Base-by-base conservation (phyloP, 306 rosid species). In the Myrica gale region DNA sequence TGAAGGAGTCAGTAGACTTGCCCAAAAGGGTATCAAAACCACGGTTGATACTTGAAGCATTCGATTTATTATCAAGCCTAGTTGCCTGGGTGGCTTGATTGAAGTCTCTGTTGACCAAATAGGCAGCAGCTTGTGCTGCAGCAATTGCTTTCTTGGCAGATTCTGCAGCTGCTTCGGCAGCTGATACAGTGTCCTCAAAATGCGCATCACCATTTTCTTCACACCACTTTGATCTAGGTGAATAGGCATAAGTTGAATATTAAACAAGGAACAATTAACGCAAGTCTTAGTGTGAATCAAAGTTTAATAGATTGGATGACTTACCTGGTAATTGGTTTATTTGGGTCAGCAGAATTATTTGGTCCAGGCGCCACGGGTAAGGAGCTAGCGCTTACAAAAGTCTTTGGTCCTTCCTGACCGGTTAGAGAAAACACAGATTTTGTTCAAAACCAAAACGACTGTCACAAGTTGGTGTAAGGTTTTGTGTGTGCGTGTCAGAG, bases 71-170 rank as follows among this genome's bases (percentile, higher is more conserved):
- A 76, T 67, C 73, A 76, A 52, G 60, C 78, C 68, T 21, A 66
- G 80, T 70, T 62, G 83, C 68, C 76, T 53, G 83, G 76, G 81
- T 73, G 42, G 84, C 71, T 52, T 69, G 80, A 45, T 86, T 79
- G 9, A 20, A 9, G 62, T 90, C 89, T 78, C 84, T 92, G 89
- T 84, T 87, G 37, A 96, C 99, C 80, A 90, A 78, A 83, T 83
- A 89, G 58, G 97, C 98, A 65, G 99, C 99, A 79, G 87, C 93
- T 82, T 96, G 91, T 12, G 97, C 98, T 23, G 99, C 99, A 42
- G 97, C 97, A 42, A 92, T 83, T 54, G 99, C 99, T 69, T 87
- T 86, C 80, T 26, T 26, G 32, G 32, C 32, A 26, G 32, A 26
- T 26, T 26, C 32, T 26, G 98, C 97, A 46, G 99, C 99, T 69